Base-by-base conservation (phyloP, 1,284 basidiomycete genomes). In the Apiotrichum gracile region DNA sequence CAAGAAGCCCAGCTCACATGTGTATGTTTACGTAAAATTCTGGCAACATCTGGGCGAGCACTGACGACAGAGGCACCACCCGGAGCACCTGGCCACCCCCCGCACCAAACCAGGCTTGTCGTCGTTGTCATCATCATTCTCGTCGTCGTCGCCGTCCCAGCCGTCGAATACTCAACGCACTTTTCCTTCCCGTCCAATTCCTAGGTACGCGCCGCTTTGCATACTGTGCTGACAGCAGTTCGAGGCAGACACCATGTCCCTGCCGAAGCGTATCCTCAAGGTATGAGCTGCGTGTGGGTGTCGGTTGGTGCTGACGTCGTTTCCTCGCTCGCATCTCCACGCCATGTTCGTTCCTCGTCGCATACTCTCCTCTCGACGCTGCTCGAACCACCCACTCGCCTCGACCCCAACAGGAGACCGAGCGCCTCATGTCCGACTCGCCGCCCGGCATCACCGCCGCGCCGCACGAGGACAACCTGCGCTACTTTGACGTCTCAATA, bases 401-500 rank as follows among this genome's bases (percentile, higher is more conserved):
- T n/a, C 50, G 33, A 24, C 21, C 21, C n/a, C 14, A 10, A 26
- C 64, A 97, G 94, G 94, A 98, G 81, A 98, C 94, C 39, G 93
- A 97, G 75, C 83, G 96, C 46, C 85, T 98, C 31, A 85, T 94
- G 49, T 85, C 90, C 41, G 94, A 98, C 77, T 91, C 94, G 34
- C 91, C 92, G 4, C 94, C 94, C 25, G 94, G 94, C 47, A 98
- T 98, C 63, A 83, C 87, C 25, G 96, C 94, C 19, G 78, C 81
- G 12, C 92, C 94, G 7, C 94, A 98, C 68, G 93, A 98, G 16
- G 94, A 99, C 72, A 98, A 99, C 77, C 78, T 99, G 56, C 82
- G 94, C 49, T 97, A 98, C 79, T 99, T 99, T 78, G 92, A 99
- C 78, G 94, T 99, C 41, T 87, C 90, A 47, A 94, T 99, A 65